Conservation (phyloP, 202 grass and related monocot species). For the Eragrostis tef region DNA sequence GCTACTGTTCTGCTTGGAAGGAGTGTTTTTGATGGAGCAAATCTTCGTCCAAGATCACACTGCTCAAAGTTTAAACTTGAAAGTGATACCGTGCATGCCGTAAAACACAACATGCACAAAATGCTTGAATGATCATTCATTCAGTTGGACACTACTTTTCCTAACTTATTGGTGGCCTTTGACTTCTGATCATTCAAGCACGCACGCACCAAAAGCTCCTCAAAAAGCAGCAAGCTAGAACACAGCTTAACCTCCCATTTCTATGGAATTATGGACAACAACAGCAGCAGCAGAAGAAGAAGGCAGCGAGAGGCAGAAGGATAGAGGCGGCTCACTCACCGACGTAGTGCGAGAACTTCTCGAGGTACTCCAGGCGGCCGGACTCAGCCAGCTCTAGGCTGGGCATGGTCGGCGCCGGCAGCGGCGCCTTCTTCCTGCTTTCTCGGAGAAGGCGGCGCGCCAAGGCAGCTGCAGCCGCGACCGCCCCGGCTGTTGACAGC, state of each 20-base stretch:
- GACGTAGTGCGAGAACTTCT: slow-evolving; percentile 89
- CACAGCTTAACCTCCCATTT: neutral
- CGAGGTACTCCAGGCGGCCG: slow-evolving; percentile 64
- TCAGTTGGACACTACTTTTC: too few relatives aligned
- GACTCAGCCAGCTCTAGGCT: slow-evolving; percentile 45
- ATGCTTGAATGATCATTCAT: too few relatives aligned
- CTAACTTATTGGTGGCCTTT: neutral
- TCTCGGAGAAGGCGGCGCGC: too few relatives aligned
- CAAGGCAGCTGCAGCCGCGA: too few relatives aligned
- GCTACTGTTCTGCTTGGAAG: neutral
- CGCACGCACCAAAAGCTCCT: neutral
- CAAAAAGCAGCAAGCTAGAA: slow-evolving; percentile 3
- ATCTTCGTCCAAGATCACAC: neutral
- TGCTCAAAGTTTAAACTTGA: too few relatives aligned
- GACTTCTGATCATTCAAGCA: slow-evolving; percentile 3
- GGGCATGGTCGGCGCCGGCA: slow-evolving; percentile 42
- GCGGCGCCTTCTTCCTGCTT: too few relatives aligned
- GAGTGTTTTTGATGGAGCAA: neutral
- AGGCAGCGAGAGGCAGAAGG: neutral
- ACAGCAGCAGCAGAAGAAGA: neutral
- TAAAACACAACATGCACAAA: too few relatives aligned
- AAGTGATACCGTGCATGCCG: too few relatives aligned
- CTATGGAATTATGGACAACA: neutral
- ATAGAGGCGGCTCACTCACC: slow-evolving; percentile 47
- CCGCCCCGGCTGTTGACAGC: slow-evolving; percentile 6